These are phyloP conservation scores for Actinomortierella ambigua DNA, from an alignment of 371 early-diverging fungal species.

Conservation along the genomic window DNA sequence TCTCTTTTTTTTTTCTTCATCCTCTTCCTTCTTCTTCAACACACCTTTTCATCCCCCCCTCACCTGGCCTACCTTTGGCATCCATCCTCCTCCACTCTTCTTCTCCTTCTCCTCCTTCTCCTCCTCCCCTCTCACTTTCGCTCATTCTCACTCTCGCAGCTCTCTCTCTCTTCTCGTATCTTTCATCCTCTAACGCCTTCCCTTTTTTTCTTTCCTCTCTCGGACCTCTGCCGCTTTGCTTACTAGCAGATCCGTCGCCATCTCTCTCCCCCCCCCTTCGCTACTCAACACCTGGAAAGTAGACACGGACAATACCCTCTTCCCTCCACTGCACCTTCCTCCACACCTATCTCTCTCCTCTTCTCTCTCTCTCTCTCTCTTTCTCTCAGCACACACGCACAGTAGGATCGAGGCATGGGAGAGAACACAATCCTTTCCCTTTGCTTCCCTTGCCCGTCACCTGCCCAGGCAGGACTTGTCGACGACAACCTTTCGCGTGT, in stretches of 20 bases:
- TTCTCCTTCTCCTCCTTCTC: not conserved
- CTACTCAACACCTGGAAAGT: not conserved
- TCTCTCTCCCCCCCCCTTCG: not conserved
- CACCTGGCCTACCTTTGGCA: not conserved
- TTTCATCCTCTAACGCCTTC: slow-evolving; percentile 1
- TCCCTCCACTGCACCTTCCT: not conserved
- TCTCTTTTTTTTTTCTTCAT: not conserved
- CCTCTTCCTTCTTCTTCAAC: not conserved
- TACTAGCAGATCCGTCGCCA: not conserved
- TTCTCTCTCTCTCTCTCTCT: slow-evolving; percentile 1
- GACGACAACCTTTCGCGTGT: slow-evolving; percentile 18
- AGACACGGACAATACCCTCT: not conserved
- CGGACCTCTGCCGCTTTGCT: not conserved
- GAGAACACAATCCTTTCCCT: slow-evolving; percentile 43
- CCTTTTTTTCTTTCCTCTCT: not conserved
- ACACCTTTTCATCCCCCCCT: not conserved
- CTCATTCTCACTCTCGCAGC: not conserved
- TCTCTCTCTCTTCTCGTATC: not conserved
- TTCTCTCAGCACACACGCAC: slow-evolving; percentile 2
- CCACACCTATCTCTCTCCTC: not conserved
- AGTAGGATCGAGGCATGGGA: slow-evolving; percentile 20
- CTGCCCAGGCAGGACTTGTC: slow-evolving; percentile 17
- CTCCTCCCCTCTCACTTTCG: not conserved
- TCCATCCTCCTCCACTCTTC: not conserved
- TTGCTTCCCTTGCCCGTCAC: slow-evolving; percentile 31